phyloP scores from a whole-genome alignment of 1,139 yeast genomes.

The Debaryomyces subglobosus region DNA sequence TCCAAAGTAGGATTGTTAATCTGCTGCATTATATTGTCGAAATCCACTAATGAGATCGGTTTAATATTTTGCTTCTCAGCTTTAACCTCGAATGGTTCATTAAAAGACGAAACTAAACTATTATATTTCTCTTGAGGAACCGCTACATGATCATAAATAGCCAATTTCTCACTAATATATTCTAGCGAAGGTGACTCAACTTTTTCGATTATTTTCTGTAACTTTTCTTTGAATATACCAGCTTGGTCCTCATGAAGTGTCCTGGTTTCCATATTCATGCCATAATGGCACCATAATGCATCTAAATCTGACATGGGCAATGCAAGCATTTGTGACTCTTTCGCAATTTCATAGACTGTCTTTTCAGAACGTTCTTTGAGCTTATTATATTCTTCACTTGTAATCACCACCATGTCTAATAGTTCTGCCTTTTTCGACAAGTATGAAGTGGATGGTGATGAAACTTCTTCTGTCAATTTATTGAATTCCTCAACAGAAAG shows the following conservation, averaged over 20 bases:
- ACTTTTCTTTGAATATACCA: constrained; percentile 18
- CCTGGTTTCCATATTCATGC: constrained; percentile 6
- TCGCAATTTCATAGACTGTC: constrained; percentile 16
- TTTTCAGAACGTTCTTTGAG: constrained; percentile 16
- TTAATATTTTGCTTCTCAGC: constrained; percentile 13
- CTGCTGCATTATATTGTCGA: constrained; percentile 13
- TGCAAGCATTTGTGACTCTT: constrained; percentile 16
- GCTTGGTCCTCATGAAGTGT: constrained; percentile 11
- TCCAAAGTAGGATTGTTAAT: constrained; percentile 27
- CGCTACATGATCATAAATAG: constrained; percentile 23
- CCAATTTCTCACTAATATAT: constrained; percentile 25
- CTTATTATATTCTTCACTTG: constrained; percentile 12
- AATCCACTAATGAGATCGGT: constrained; percentile 15
- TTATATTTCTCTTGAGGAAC: constrained; percentile 19
- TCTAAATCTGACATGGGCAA: constrained; percentile 13
- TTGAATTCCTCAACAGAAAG: constrained; percentile 11
- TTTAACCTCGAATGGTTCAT: constrained; percentile 8
- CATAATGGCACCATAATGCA: constrained; percentile 26
- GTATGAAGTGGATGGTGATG: constrained; percentile 23
- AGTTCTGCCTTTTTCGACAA: constrained; percentile 21
- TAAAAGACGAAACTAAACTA: constrained; percentile 6
- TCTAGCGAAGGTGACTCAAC: constrained; percentile 26
- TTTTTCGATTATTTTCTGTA: constrained; percentile 8
- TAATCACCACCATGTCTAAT: constrained; percentile 15
- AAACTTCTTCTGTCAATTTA: constrained; percentile 17